Evolutionary conservation across 2,329 filamentous ascomycete genomes (phyloP).

Genomic region (Claviceps purpurea): DNA sequence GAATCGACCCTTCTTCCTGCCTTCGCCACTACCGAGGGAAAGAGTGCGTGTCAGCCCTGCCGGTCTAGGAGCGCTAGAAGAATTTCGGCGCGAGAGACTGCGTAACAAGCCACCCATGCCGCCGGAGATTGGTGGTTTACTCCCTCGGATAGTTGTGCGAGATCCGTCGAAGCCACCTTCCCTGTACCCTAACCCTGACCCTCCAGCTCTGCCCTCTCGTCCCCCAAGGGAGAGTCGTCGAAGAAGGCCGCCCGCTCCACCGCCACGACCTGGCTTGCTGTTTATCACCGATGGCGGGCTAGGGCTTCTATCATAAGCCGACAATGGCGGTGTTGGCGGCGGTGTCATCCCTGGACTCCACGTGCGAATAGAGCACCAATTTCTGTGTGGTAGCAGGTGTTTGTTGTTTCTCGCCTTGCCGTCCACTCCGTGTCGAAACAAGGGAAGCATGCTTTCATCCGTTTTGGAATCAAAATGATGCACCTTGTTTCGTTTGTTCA

Average conservation of each 20-base stretch:
- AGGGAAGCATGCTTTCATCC: conserved; percentile 89
- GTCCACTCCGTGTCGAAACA: conserved; percentile 82
- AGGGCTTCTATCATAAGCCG: conserved; percentile 30
- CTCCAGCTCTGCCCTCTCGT: neutral
- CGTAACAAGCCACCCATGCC: conserved; percentile 29
- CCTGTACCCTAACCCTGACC: neutral
- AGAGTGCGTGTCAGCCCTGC: conserved; percentile 41
- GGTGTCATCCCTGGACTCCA: conserved; percentile 72
- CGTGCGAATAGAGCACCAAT: conserved; percentile 87
- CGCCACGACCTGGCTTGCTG: conserved; percentile 8
- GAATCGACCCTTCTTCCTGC: conserved; percentile 28
- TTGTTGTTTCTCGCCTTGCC: conserved; percentile 86
- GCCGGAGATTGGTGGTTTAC: conserved; percentile 36
- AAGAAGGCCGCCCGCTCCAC: conserved; percentile 23
- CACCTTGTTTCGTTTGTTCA: conserved; percentile 84
- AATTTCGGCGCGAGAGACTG: conserved; percentile 26
- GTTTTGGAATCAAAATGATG: conserved; percentile 64
- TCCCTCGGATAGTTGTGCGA: conserved; percentile 25
- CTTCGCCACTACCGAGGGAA: conserved; percentile 44
- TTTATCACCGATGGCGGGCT: conserved; percentile 19
- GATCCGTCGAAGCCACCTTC: conserved; percentile 21
- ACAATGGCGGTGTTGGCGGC: conserved; percentile 47
- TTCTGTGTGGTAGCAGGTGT: conserved; percentile 72
- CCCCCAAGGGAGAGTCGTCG: conserved; percentile 26
- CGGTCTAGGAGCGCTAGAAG: conserved; percentile 23